A percentile compares a stretch with the other conserved stretches of the same genome.
phyloP scores from a whole-genome alignment of 2,329 filamentous ascomycete species.

The Paecilomyces formosus region DNA sequence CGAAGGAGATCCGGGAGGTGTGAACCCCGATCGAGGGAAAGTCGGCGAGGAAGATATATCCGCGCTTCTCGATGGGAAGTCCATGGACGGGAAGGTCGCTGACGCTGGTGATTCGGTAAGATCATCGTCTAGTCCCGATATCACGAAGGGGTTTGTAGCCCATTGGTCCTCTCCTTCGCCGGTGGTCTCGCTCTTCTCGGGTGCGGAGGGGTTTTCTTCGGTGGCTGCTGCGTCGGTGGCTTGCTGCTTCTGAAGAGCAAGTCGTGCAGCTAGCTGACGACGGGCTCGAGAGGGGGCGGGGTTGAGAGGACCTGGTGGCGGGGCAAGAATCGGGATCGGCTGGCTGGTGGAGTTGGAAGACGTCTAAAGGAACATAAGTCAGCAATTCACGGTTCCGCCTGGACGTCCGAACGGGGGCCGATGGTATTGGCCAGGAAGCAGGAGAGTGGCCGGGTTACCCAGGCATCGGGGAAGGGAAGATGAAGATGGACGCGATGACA shows the following conservation, averaged over 20 bases:
- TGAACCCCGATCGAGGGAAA: constrained; percentile 32
- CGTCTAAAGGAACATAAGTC: constrained; percentile 9
- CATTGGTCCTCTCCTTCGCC: constrained; percentile 21
- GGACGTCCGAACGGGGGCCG: not conserved
- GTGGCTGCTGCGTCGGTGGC: constrained; percentile 34
- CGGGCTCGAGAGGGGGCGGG: constrained; percentile 80
- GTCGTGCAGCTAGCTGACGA: constrained; percentile 78
- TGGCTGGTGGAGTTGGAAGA: constrained; percentile 25
- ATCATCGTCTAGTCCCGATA: constrained; percentile 29
- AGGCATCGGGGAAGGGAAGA: not conserved
- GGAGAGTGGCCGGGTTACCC: not conserved
- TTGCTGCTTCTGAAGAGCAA: constrained; percentile 68
- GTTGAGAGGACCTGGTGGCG: constrained; percentile 72
- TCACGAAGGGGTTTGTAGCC: constrained; percentile 30
- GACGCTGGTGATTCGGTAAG: constrained; percentile 13
- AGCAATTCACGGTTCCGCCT: constrained; percentile 5
- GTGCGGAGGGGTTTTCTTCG: constrained; percentile 19
- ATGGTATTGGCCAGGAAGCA: not conserved
- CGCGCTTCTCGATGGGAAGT: constrained; percentile 19
- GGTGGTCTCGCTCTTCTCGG: constrained; percentile 7
- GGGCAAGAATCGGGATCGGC: constrained; percentile 36
- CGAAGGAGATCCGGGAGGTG: constrained; percentile 31
- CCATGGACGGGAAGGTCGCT: constrained; percentile 23
- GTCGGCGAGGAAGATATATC: constrained; percentile 23
- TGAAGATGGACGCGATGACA: not conserved